Evolutionary conservation across 2,329 filamentous ascomycete genomes (phyloP), one percentile per base, ranked within the genome.

Genomic region (Purpureocillium takamizusanense): DNA sequence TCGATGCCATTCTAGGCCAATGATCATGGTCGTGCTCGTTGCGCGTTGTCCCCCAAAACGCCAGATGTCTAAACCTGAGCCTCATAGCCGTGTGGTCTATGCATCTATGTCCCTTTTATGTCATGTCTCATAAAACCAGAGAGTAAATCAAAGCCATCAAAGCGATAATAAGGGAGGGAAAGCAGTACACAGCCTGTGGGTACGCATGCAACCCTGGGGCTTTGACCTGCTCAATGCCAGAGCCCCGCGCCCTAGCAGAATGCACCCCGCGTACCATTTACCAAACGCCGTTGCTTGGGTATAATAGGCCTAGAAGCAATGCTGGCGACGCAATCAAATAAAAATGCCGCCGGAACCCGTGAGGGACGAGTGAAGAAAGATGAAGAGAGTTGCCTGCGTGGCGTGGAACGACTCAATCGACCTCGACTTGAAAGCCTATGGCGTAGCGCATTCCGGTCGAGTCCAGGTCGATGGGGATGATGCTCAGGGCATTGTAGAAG

Each of bases 401-500:
- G 16, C 33, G 10, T 25, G 5, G 5, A 25, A 5, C 10, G 6
- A 10, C 21, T 42, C 31, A 55, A 9, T 53, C 77, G 33, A 81
- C 59, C 61, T 86, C 84, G 21, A 85, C 82, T 55, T 88, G 78
- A 51, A 94, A 89, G 4, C 87, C 87, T 18, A 94, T 81, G 36
- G 81, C 86, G 53, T 84, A 89, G 43, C 78, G 79, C 43, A 77
- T 75, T 10, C 76, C 72, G 12, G 72, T 66, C 2, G 72, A 70
- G 31, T 85, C 76, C 72, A 79, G 83, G 2, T 67, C 65, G 27
- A 94, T 77, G 0, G 87, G 87, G 38, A 94, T 84, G 68, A 94
- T 86, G n/a, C 83, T 86, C 37, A 94, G 67, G 11, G 89, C 56
- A 49, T 94, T 94, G 67, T 81, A 81, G 53, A 94, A 94, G 0